These are phyloP conservation scores for Venturia oleaginea DNA, from an alignment of 2,329 filamentous ascomycete species.

Conservation along the genomic window DNA sequence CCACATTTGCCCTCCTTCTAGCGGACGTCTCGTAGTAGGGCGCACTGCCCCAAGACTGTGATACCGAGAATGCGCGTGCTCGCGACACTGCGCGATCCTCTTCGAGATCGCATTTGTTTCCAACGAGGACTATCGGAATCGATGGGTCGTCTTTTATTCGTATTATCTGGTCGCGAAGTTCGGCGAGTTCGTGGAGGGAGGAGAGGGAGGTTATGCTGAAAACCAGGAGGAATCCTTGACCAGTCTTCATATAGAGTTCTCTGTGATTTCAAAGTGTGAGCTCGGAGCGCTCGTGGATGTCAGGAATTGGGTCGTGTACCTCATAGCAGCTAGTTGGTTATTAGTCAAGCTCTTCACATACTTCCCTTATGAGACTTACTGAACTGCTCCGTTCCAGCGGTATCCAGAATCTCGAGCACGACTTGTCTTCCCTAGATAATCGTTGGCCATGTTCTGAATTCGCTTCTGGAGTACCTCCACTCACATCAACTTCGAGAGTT, in stretches of 20 bases:
- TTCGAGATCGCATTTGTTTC: constrained; percentile 85
- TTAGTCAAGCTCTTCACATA: not conserved
- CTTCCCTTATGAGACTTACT: constrained; percentile 51
- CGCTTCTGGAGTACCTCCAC: constrained; percentile 28
- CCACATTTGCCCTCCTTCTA: constrained; percentile 73
- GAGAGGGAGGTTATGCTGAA: constrained; percentile 83
- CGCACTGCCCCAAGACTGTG: constrained; percentile 76
- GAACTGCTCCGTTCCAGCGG: constrained; percentile 86
- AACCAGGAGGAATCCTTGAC: constrained; percentile 82
- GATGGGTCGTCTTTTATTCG: constrained; percentile 84
- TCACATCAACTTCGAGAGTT: constrained; percentile 68
- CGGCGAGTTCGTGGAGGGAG: constrained; percentile 72
- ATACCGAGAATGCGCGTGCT: constrained; percentile 71
- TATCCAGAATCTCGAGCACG: constrained; percentile 84
- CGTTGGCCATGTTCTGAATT: constrained; percentile 14
- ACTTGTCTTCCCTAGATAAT: constrained; percentile 66
- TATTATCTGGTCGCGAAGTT: constrained; percentile 79
- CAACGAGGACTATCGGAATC: constrained; percentile 80
- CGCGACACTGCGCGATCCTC: constrained; percentile 73
- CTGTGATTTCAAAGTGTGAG: constrained; percentile 29
- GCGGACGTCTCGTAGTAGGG: constrained; percentile 90
- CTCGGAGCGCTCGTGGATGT: not conserved
- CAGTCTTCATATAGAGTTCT: constrained; percentile 88
- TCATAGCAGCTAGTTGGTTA: constrained; percentile 42
- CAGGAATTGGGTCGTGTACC: constrained; percentile 30